Base-by-base conservation (phyloP, 1,139 yeast genomes). In the Candida tropicalis region DNA sequence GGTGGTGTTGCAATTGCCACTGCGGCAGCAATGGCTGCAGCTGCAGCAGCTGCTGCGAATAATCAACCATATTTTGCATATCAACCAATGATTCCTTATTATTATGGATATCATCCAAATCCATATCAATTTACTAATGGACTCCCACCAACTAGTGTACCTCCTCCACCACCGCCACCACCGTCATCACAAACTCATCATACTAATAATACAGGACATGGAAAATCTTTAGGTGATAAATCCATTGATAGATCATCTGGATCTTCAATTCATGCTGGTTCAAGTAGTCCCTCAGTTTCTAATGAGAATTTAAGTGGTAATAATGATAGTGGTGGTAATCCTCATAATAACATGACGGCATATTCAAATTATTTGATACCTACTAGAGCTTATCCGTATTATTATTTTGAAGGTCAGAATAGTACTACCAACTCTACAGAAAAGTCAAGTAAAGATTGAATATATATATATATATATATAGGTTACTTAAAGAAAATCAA, bases 51-150 rank as follows among this genome's bases (percentile, higher is more conserved):
- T 10, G 31, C 39, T 12, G 31, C 40, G 7, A 24, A 38, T 8
- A 33, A 38, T 34, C 43, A 34, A 28, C 31, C 43, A 20, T 45
- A 42, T 26, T 47, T 44, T 26, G 38, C 46, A 17, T 49, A 44
- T 31, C 53, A 47, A 29, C 53, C 50, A 18, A 42, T 48, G 39
- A 35, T 48, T 40, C 50, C 49, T 7, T 48, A 39, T 36, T 49
- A 52, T 29, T 50, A 48, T 31, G 52, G 49, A 32, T 49, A 44
- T 42, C 54, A 39, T 41, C 49, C 48, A 26, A 50, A 44, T 43
- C 54, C 48, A 16, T 53, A 38, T 39, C 39, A 49, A 24, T 38
- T 44, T 13, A 17, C 42, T 20, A 20, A 20, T 20, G 23, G 23
- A 6, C n/a, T n/a, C n/a, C n/a, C n/a, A n/a, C 8, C 23, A 20